A percentile compares a stretch with the other conserved stretches of the same genome.
These are phyloP conservation scores for Bolboschoenoplectus hybrid DNA, from an alignment of 202 grass and related monocot species.

Conservation along the genomic window DNA sequence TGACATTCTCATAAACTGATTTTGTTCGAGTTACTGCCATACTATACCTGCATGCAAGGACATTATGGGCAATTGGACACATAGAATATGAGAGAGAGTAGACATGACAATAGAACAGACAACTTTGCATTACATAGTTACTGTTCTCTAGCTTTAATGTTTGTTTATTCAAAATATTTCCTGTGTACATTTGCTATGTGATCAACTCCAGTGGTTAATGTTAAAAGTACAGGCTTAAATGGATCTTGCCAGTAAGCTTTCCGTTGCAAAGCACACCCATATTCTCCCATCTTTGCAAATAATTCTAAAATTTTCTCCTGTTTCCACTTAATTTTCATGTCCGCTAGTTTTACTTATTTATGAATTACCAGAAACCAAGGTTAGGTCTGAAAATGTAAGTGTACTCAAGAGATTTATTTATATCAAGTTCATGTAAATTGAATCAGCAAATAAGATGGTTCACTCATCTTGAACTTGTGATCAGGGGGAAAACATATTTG, in stretches of 20 bases:
- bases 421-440: background rate
- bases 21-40: background rate
- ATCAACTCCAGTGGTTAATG: background rate
- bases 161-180: background rate
- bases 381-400: background rate
- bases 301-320: background rate
- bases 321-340: background rate
- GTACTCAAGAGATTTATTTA: background rate
- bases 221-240: background rate
- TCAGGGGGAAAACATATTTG: background rate
- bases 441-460: background rate
- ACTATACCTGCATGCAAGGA: constrained; percentile 32
- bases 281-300: background rate
- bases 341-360: background rate
- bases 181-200: background rate
- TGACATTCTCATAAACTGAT: constrained; percentile 17
- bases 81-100: background rate
- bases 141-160: background rate
- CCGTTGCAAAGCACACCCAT: background rate
- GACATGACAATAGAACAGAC: background rate
- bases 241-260: background rate
- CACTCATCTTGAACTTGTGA: background rate
- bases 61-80: background rate
- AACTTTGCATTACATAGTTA: background rate
- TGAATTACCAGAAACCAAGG: background rate